Conservation (phyloP, 2,329 filamentous ascomycete species). For the Diaporthe destruens region DNA sequence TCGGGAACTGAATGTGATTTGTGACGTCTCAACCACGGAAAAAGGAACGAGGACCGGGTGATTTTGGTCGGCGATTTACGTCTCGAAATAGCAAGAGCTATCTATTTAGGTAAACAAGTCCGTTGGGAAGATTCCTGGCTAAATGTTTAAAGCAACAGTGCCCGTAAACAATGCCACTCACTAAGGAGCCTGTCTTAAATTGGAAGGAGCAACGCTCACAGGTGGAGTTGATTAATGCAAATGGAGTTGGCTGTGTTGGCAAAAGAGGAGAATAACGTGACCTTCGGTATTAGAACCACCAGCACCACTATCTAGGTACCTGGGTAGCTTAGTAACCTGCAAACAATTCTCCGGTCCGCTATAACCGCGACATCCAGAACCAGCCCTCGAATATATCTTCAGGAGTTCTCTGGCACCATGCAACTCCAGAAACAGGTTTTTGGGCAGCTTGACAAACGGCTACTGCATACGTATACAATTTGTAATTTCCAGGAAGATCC, state of each 20-base stretch:
- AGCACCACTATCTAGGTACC: too few relatives aligned
- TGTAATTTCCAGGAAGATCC: conserved; percentile 7
- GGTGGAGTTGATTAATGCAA: neutral
- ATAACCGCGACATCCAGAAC: neutral
- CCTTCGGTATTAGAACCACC: neutral
- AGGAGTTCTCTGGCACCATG: neutral
- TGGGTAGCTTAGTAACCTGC: neutral
- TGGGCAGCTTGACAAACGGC: neutral
- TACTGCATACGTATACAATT: neutral
- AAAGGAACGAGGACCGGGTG: neutral
- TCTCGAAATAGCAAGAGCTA: neutral
- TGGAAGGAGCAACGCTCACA: neutral
- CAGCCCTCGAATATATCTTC: neutral
- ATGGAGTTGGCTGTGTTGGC: neutral
- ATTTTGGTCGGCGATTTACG: neutral
- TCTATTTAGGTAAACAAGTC: neutral
- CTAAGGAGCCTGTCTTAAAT: neutral
- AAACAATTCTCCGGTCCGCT: neutral
- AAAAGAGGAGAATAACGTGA: neutral
- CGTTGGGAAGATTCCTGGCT: conserved; percentile 1
- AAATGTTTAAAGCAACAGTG: conserved; percentile 9
- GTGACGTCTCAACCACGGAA: neutral
- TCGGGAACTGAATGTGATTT: neutral
- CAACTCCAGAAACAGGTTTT: neutral
- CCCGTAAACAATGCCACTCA: conserved; percentile 5